Evolutionary conservation across 192 early-diverging fungal genomes (phyloP), one percentile per base, ranked within the genome.

Genomic region (Backusella morwellensis): DNA sequence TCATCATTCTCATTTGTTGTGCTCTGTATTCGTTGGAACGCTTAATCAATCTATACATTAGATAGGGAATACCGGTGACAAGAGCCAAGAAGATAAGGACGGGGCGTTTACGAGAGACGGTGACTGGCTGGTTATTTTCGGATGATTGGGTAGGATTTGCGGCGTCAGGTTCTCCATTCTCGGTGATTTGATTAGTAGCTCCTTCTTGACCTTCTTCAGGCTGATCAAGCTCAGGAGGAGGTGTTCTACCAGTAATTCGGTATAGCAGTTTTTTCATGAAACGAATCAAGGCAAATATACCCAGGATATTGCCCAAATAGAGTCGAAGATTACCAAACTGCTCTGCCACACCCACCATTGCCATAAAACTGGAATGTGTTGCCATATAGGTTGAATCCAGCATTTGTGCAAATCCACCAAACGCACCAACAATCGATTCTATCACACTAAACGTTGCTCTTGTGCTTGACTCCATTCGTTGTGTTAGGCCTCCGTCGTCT

Each of bases 381-480:
- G 98, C 96, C 87, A 96, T 93, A 80, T 96, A 98, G 6, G 98
- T 99, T 4, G 95, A 96, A 74, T 98, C 98, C 34, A 99, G 90
- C 98, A 99, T 98, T 70, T 96, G 95, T 12, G 96, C 91, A 86
- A 99, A 98, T 12, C 97, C 97, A 36, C 94, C 96, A 90, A 99
- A 99, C 0, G 96, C 95, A 50, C 95, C 94, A 5, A 99, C 97
- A 56, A 99, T 87, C 6, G 92, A 92, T 75, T 98, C 95, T 26
- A 99, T 92, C 23, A 95, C 84, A 78, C 94, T 90, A 78, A 99
- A 99, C 2, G 97, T 95, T 32, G 96, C 91, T 50, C 93, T 92
- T 1, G 98, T 96, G 14, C 94, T 94, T 15, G 95, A 90, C 79
- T 97, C 96, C 85, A 98, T 91, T 56, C 90, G 87, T 72, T 93